Percentiles rank a stretch among this genome's conserved stretches.
phyloP scores from a whole-genome alignment of 768 basidiomycete genomes.

The Crepidotus variabilis region DNA sequence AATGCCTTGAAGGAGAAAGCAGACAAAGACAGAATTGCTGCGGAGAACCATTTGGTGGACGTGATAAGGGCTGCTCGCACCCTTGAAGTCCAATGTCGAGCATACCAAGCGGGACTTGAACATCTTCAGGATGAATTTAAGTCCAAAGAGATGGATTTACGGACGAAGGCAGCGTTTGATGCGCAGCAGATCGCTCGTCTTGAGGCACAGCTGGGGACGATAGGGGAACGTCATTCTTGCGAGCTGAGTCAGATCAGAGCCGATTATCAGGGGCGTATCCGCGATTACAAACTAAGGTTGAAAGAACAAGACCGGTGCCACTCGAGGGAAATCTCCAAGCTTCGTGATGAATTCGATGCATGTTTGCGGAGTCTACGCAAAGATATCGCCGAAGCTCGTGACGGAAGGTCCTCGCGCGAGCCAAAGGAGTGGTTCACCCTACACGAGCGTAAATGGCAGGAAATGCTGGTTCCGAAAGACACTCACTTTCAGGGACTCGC shows the following conservation, averaged over 20 bases:
- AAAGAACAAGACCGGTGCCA: not conserved
- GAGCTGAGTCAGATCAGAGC: not conserved
- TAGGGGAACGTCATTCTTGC: not conserved
- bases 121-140: not conserved
- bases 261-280: not conserved
- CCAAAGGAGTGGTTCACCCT: not conserved
- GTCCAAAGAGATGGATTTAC: not conserved
- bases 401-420: not conserved
- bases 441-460: not conserved
- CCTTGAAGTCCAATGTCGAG: too few relatives aligned
- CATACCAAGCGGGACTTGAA: too few relatives aligned
- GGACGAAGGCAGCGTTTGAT: not conserved
- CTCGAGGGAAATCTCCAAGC: not conserved
- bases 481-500: not conserved
- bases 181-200: not conserved
- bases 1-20: too few relatives aligned
- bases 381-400: not conserved
- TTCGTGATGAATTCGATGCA: not conserved
- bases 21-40: too few relatives aligned
- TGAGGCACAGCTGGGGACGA: not conserved
- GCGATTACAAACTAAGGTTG: not conserved
- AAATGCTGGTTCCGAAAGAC: not conserved
- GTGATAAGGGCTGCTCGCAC: too few relatives aligned
- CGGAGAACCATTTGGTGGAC: too few relatives aligned
- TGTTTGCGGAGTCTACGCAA: not conserved